Evolutionary conservation across 2,329 filamentous ascomycete genomes (phyloP).

Genomic region (Ophiocordyceps polyrhachis-furcata): DNA sequence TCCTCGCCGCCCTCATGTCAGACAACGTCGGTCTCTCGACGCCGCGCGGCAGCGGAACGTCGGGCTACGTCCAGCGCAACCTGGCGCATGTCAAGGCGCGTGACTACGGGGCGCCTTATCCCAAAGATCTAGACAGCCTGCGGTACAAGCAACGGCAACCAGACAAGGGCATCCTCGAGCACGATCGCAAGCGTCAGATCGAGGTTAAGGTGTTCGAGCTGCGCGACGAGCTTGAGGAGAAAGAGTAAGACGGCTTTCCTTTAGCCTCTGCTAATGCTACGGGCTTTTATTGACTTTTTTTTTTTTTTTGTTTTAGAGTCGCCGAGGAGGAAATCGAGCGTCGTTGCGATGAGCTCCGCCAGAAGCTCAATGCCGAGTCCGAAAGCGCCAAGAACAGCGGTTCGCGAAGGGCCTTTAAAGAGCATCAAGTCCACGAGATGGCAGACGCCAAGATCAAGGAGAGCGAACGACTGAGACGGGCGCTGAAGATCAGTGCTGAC

Average conservation of each 20-base stretch:
- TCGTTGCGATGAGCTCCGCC: slow-evolving; percentile 21
- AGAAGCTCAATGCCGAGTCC: slow-evolving; percentile 21
- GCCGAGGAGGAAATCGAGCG: slow-evolving; percentile 85
- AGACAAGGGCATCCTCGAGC: slow-evolving; percentile 82
- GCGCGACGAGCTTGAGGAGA: slow-evolving; percentile 79
- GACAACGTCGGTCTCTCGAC: slow-evolving; percentile 94
- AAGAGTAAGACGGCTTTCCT: slow-evolving; percentile 34
- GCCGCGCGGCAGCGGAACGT: slow-evolving; percentile 86
- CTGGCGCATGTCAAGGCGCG: slow-evolving; percentile 73
- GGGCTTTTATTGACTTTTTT: slow-evolving; percentile 1
- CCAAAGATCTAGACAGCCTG: slow-evolving; percentile 46
- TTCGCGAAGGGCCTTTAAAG: slow-evolving; percentile 47
- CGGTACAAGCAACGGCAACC: slow-evolving; percentile 68
- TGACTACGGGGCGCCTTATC: slow-evolving; percentile 62
- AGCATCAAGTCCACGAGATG: slow-evolving; percentile 89
- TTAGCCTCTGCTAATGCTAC: not conserved
- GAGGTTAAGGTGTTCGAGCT: slow-evolving; percentile 90
- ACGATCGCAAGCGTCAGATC: slow-evolving; percentile 77
- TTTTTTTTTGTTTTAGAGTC: slow-evolving; percentile 26
- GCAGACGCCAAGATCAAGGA: slow-evolving; percentile 93
- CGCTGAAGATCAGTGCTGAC: slow-evolving; percentile 69
- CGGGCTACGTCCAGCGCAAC: slow-evolving; percentile 94
- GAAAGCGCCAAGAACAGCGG: slow-evolving; percentile 15
- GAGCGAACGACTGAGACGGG: slow-evolving; percentile 71
- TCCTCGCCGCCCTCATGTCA: slow-evolving; percentile 44